Evolutionary conservation across 306 rosid species (phyloP).

Genomic region (Cucumis hystrix): DNA sequence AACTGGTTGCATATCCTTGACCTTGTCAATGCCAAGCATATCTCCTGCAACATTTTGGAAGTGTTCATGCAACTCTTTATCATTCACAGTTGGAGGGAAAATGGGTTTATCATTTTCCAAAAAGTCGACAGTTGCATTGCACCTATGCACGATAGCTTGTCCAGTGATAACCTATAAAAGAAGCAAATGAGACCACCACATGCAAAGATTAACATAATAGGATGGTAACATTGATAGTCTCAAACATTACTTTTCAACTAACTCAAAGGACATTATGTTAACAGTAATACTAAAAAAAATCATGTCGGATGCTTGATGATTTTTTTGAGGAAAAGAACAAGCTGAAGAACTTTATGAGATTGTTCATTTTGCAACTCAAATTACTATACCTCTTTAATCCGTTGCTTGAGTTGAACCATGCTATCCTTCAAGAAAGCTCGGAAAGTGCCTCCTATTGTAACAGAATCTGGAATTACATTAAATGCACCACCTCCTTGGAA

Average conservation of each 20-base stretch:
- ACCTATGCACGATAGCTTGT: conserved; percentile 82
- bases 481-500: conserved; percentile 82
- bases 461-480: conserved; percentile 87
- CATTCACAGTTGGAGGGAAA: conserved; percentile 55
- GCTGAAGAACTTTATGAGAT: not conserved
- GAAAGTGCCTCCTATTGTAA: conserved; percentile 80
- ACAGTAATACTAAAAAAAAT: not conserved
- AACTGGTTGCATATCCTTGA: conserved; percentile 27
- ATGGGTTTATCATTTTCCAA: conserved; percentile 17
- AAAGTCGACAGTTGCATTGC: conserved; percentile 65
- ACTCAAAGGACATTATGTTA: not conserved
- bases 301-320: not conserved
- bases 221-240: not conserved
- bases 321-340: not conserved
- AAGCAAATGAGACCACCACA: not conserved
- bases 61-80: conserved; percentile 36
- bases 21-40: conserved; percentile 44
- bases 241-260: not conserved
- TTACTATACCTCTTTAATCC: conserved; percentile 53
- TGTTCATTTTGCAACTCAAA: not conserved
- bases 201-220: not conserved
- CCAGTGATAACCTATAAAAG: conserved; percentile 48
- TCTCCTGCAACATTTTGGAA: conserved; percentile 41
- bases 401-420: conserved; percentile 33
- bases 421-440: conserved; percentile 48